Base-by-base conservation (phyloP, 257 asterid species). In the Rhazya stricta region DNA sequence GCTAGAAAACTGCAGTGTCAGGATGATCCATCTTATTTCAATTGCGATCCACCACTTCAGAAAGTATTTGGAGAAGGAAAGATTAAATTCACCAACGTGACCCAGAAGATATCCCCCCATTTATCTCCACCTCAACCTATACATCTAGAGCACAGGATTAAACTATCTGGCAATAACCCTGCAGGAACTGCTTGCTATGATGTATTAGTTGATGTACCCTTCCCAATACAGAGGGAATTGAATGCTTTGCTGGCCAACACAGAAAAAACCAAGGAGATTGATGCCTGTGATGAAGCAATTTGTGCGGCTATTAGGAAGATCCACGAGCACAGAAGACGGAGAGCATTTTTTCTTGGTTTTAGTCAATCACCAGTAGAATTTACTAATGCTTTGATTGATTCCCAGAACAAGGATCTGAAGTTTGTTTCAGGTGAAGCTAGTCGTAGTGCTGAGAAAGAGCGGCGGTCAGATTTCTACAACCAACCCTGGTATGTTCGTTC, bases 361-460 rank as follows among this genome's bases (percentile, higher is more conserved):
- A 92, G 99, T 76, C 98, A 95, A 83, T 95, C 99, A 18, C 99
- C 99, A 9, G 86, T 93, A 0, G 99, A 95, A 83, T 95, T 95
- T 85, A 88, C 91, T 57, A 88, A 95, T 87, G 88, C 92, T 8
- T 83, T 95, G 32, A 74, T 95, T 50, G 97, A 93, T 88, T 95
- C 99, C 80, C 98, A 95, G 73, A 87, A 81, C 79, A 95, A 86
- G 85, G 99, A 95, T 80, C 84, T 91, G 87, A 92, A 89, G 88
- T 83, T 88, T 77, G 91, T 90, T 69, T 78, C 92, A 29, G 97
- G 93, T 72, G 98, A 95, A 81, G 84, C 91, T 39, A 86, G 89
- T 76, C 96, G 97, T 62, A 88, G 87, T 84, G 88, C 89, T 56
- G 99, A 92, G 81, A 91, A 88, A 77, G 99, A 91, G 85, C 92